Evolutionary conservation across 306 rosid genomes (phyloP), one percentile per base, ranked within the genome.

Genomic region (Chamaecrista fasciculata): DNA sequence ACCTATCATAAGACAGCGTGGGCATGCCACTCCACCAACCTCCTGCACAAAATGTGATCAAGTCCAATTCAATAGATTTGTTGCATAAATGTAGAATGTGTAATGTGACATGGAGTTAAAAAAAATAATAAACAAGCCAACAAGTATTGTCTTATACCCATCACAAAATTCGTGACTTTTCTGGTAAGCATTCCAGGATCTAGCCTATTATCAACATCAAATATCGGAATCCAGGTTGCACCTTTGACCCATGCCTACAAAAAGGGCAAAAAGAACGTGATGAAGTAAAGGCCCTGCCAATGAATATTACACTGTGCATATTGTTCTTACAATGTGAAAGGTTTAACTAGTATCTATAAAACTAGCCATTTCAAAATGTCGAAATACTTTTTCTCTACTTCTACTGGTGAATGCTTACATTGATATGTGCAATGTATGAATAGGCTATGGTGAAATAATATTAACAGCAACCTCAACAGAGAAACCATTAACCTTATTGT

Each of bases 21-120:
- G 96, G 95, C 76, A 80, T 76, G 20, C 98, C 97, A 67, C 98
- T 94, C 97, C 98, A 94, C 97, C 98, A 94, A 64, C 96, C 98
- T 67, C 97, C 96, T 90, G 67, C 73, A 75, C 26, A 70, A 81
- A 55, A 77, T 50, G 64, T 40, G 29, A 51, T 44, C 40, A 28
- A 70, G 69, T 75, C 40, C 58, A 33, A 48, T 55, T 59, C 66
- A 48, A 64, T 77, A 79, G 56, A 77, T 18, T 53, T 67, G 29
- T n/a, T 31, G 58, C 43, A 60, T 10, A 60, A 10, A 50, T 37
- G 62, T 18, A 59, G 62, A 70, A 64, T 16, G 14, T 14, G 31
- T 18, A 40, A 21, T 42, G 69, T 19, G 34, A 37, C 20, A 62
- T 16, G 40, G 25, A 56, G 37, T 18, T 0, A 11, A 39, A 66